Base-by-base conservation (phyloP, 139 green algal genomes). In the Yamagishiella unicocca region DNA sequence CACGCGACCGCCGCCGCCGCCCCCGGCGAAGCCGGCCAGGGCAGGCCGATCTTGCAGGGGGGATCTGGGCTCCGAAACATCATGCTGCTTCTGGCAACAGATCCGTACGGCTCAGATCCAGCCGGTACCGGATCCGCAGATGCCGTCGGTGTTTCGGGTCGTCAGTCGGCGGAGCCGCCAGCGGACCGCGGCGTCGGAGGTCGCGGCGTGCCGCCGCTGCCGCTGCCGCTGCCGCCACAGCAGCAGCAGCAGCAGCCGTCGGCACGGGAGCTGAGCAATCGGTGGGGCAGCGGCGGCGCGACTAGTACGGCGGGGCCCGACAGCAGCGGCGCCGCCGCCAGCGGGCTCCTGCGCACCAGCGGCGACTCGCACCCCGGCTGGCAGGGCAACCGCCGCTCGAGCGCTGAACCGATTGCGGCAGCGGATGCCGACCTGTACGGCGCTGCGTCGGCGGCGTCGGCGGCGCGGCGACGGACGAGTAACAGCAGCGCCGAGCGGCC, bases 1-100 rank as follows among this genome's bases (percentile, higher is more conserved):
- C 70, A 55, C 21, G 38, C 70, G 9, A 55, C 40, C 37, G 55
- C 19, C 40, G 29, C n/a, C 29, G 5, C 25, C 6, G 29, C 29
- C 62, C 5, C 62, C 62, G 4, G 29, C 62, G 29, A 9, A 29
- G n/a, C 29, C 62, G 29, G 12, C 5, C 5, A 9, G 29, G 29
- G 5, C 62, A 19, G n/a, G 8, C 4, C 29, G 7, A 38, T n/a
- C 17, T 6, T 67, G 58, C 19, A 21, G 19, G 19, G 40, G 7
- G 70, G 70, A 78, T 55, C 70, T 17, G 70, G 70, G 40, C 40
- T 55, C 40, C 70, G 70, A 55, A 78, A 78, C 70, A 7, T 78
- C 21, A 38, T 58, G 40, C 70, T 78, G 33, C 35, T 75, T 24
- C 38, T 37, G 38, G 50, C 17, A 12, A 61, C 50, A 17, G 12